Conservation (phyloP, 164 flowering plant genomes). For the Kingdonia uniflora region DNA sequence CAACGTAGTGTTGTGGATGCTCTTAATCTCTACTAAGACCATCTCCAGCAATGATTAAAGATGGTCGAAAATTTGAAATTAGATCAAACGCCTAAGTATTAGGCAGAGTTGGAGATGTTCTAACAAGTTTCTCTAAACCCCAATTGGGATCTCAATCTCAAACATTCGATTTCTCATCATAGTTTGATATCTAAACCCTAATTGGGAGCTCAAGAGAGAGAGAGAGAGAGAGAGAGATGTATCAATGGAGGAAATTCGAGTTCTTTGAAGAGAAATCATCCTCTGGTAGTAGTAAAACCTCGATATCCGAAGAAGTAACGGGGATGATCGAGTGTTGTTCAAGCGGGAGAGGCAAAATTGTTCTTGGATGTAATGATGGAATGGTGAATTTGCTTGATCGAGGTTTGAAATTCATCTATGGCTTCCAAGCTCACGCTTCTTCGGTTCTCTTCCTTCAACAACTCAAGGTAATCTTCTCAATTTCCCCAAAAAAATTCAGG, state of each 20-base stretch:
- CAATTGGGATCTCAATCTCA: too few species aligned
- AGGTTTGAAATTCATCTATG: slow-evolving; percentile 65
- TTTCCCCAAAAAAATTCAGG: too few species aligned
- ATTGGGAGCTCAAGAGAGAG: too few species aligned
- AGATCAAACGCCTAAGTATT: too few species aligned
- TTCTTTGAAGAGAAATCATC: slow-evolving; percentile 83
- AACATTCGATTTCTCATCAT: too few species aligned
- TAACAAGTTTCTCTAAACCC: too few species aligned
- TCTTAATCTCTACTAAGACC: too few species aligned
- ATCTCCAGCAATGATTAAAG: too few species aligned
- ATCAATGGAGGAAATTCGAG: slow-evolving; percentile 96
- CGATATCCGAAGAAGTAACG: slow-evolving; percentile 51
- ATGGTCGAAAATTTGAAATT: too few species aligned
- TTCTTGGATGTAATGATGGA: slow-evolving; percentile 75
- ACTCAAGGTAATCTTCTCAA: slow-evolving; percentile 98
- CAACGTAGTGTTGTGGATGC: too few species aligned
- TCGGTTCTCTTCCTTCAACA: slow-evolving; percentile 79
- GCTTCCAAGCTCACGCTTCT: slow-evolving; percentile 73
- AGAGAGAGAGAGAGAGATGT: slow-evolving; percentile 37
- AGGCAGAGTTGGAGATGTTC: too few species aligned
- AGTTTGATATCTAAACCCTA: too few species aligned
- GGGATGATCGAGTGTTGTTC: slow-evolving; percentile 68
- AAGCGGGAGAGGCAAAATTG: slow-evolving; percentile 78
- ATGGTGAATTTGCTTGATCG: slow-evolving; percentile 73
- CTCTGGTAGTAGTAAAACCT: slow-evolving; percentile 30